A percentile compares a stretch with the other conserved stretches of the same genome.
These are phyloP conservation scores for Catunica adiposa DNA, from an alignment of 2,329 filamentous ascomycete species.

Conservation along the genomic window DNA sequence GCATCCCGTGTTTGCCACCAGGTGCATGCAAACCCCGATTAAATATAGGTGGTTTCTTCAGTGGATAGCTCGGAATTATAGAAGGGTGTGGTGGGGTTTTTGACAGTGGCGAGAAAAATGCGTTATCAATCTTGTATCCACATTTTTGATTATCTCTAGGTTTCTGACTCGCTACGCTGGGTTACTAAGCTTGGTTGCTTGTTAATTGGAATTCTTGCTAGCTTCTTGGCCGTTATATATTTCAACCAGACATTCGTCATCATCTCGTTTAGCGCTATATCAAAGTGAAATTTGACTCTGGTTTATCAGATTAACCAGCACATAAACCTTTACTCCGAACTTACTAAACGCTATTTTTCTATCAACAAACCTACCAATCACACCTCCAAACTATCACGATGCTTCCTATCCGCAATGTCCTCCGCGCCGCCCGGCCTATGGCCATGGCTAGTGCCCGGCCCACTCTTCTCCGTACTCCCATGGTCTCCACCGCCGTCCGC, in stretches of 20 bases:
- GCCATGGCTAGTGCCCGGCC: neutral
- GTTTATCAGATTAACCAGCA: neutral
- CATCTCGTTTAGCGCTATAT: neutral
- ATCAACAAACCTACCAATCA: no score
- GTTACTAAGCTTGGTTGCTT: neutral
- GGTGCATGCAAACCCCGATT: no score
- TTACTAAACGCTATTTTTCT: no score
- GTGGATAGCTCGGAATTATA: no score
- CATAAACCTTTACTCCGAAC: no score
- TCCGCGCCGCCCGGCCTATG: constrained; percentile 11
- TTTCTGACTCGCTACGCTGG: neutral
- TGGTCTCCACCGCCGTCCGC: constrained; percentile 2
- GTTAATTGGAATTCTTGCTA: neutral
- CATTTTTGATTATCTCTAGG: neutral
- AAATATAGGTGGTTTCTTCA: no score
- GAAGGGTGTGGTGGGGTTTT: no score
- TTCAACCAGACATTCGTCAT: neutral
- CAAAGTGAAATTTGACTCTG: neutral
- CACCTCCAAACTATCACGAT: constrained; percentile 1
- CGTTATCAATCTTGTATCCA: neutral
- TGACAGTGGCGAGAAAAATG: neutral
- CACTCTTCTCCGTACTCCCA: neutral
- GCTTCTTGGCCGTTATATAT: neutral
- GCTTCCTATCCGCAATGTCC: constrained; percentile 10
- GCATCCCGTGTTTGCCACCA: no score